Evolutionary conservation across 1,284 basidiomycete species (phyloP).

Genomic region (Violaceomyces palustris): DNA sequence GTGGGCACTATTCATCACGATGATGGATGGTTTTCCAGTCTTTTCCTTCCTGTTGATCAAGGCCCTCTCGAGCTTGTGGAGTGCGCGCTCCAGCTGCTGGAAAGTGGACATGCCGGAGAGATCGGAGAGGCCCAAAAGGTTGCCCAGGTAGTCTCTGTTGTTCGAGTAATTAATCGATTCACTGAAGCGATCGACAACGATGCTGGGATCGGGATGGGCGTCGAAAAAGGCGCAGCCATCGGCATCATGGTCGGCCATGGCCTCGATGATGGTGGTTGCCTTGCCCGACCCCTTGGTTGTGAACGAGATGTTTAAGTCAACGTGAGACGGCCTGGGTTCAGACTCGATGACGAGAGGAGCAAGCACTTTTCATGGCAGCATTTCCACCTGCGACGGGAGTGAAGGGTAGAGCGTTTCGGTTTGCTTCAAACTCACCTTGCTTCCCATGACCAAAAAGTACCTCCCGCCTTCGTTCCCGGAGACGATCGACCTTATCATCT

Average conservation of each 20-base stretch:
- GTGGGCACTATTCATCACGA: conserved; percentile 47
- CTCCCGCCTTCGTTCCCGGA: conserved; percentile 38
- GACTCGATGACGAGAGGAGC: no score
- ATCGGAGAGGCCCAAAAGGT: conserved; percentile 43
- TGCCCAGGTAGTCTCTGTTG: conserved; percentile 47
- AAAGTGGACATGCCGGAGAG: conserved; percentile 40
- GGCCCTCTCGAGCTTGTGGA: conserved; percentile 47
- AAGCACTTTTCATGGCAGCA: no score
- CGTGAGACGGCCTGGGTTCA: no score
- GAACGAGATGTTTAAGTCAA: no score
- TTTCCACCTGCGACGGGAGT: not conserved
- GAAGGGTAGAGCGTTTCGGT: not conserved
- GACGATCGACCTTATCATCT: conserved; percentile 41
- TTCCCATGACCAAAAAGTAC: conserved; percentile 46
- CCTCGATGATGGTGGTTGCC: conserved; percentile 41
- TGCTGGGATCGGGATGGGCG: conserved; percentile 34
- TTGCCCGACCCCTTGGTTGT: conserved; percentile 31
- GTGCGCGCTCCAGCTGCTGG: conserved; percentile 37
- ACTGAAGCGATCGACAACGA: conserved; percentile 44
- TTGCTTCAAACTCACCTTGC: conserved; percentile 12
- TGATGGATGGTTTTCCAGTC: conserved; percentile 41
- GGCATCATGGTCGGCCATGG: conserved; percentile 37
- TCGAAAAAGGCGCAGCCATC: conserved; percentile 49
- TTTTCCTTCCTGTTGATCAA: conserved; percentile 31
- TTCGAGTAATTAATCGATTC: conserved; percentile 45